Conservation (phyloP, 2,329 filamentous ascomycete genomes). For the Aureobasidium sp. region DNA sequence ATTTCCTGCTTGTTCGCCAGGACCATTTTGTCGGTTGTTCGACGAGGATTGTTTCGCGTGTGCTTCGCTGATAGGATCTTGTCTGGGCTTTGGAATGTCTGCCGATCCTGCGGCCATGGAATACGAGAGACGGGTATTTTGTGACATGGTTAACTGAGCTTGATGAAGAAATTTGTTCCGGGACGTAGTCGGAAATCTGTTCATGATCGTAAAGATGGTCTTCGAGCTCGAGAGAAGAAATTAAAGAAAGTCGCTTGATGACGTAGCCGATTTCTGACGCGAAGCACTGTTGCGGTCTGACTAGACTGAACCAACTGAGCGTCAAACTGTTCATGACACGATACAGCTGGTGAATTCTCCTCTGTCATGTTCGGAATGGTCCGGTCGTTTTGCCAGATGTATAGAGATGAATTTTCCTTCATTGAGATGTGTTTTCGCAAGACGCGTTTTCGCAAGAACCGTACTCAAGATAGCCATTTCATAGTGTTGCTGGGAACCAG, state of each 20-base stretch:
- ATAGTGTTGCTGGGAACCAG: slow-evolving; percentile 30
- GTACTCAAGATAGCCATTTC: slow-evolving; percentile 27
- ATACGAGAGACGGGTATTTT: neutral
- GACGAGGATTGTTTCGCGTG: neutral
- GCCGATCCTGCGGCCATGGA: slow-evolving; percentile 8
- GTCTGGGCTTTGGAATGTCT: slow-evolving; percentile 9
- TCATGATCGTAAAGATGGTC: neutral
- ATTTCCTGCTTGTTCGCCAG: neutral
- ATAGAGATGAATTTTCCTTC: neutral
- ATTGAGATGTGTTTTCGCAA: neutral
- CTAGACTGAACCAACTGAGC: neutral
- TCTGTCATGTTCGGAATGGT: neutral
- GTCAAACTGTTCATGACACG: neutral
- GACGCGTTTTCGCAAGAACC: neutral
- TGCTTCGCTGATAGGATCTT: neutral
- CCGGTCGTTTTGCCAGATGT: neutral
- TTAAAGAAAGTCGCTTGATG: neutral
- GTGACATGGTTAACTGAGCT: neutral
- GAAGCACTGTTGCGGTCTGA: neutral
- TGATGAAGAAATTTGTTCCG: neutral
- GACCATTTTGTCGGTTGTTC: neutral
- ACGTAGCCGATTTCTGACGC: slow-evolving; percentile 4
- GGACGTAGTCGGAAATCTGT: neutral
- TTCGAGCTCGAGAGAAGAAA: neutral
- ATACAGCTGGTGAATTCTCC: neutral